Evolutionary conservation across 2,329 filamentous ascomycete species (phyloP), one percentile per base, ranked within the genome.

Genomic region (Aspergillus puulaauensis): DNA sequence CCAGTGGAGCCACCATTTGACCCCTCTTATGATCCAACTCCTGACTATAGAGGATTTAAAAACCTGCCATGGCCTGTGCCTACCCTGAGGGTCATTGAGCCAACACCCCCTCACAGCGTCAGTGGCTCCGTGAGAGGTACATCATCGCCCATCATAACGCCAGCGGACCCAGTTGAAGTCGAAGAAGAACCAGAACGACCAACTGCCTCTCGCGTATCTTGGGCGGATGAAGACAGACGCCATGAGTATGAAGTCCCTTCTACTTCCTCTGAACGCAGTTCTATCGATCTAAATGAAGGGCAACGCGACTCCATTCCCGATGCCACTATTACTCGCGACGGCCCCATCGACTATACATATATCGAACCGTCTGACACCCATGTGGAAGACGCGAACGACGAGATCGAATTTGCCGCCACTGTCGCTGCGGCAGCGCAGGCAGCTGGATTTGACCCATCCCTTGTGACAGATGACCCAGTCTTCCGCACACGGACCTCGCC

Each of bases 371-470:
- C 64, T n/a, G 53, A 61, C 31, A 39, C 33, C 7, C 35, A 35
- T 8, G 44, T 55, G 1, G 58, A 62, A n/a, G 51, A 56, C 7
- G 33, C 56, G 66, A 83, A 77, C 1, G 83, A 87, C 56, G 89
- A 91, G 64, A 75, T 88, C 8, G 86, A 86, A 52, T 91, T 91
- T 63, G 85, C 86, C 7, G 89, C 88, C 27, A 85, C 83, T 3
- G 74, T 91, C 47, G 87, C 88, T 57, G 89, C 88, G 48, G 87
- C 86, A 1, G 78, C 90, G 49, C 77, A 87, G 67, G 82, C 86
- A n/a, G 83, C 86, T 46, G 89, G 89, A 0, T 91, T 91, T 61
- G 83, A 90, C 66, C 84, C 87, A 4, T 82, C 88, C 41, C 85
- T 91, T 57, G 85, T 91, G 46, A 87, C 89, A 37, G 79, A 90